Evolutionary conservation across 179 eudicot species (phyloP).

Genomic region (Camellia oleifera): DNA sequence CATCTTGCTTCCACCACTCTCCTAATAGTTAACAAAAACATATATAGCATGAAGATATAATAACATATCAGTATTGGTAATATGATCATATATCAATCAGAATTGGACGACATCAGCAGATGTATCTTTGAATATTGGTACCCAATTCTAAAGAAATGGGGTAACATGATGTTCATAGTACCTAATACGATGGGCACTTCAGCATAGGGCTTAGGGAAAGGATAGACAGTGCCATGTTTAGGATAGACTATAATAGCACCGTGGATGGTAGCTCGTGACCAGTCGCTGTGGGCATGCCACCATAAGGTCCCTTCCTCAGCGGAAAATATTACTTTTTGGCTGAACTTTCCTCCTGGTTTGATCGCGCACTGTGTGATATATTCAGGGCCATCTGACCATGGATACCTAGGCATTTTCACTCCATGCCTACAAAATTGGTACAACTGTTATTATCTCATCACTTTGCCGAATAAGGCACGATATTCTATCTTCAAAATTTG

Average conservation of each 20-base stretch:
- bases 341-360: constrained; percentile 8
- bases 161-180: background rate
- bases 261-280: constrained; percentile 42
- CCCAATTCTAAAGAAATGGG: background rate
- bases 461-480: no score
- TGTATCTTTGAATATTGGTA: no score
- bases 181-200: constrained; percentile 34
- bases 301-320: constrained; percentile 37
- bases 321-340: background rate
- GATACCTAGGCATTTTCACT: constrained; percentile 14
- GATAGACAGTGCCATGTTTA: constrained; percentile 19
- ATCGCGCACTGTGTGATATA: constrained; percentile 19
- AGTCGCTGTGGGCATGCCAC: constrained; percentile 58
- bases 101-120: no score
- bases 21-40: constrained; percentile 12
- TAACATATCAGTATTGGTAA: background rate
- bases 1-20: constrained; percentile 41
- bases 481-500: no score
- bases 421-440: constrained; percentile 14
- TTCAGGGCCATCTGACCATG: constrained; percentile 20
- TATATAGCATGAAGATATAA: background rate
- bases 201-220: constrained; percentile 28
- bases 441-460: no score
- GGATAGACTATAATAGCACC: constrained; percentile 36
- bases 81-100: background rate